Evolutionary conservation across 805 yeast species (phyloP), one percentile per base, ranked within the genome.

Genomic region (Myxozyma vanderwaltii): DNA sequence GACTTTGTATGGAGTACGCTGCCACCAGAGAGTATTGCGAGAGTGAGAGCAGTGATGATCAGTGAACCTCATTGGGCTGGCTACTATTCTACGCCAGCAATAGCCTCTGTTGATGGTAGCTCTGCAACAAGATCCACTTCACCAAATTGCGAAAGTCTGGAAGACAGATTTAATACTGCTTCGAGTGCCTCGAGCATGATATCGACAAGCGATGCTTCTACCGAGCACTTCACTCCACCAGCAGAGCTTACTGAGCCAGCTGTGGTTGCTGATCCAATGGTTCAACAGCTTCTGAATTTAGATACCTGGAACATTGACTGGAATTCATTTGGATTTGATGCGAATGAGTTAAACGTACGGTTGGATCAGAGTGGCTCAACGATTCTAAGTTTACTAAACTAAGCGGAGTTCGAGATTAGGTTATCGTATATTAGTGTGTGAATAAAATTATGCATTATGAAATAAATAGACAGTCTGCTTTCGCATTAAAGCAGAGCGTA

Each of bases 231-330:
- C 13, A 39, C 50, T 21, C 2, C 10, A 12, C 29, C 23, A 15
- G 3, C 43, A 7, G 49, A 43, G 5, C 15, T 45, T 23, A 10
- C 40, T 15, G 50, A 44, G 8, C 35, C 41, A 23, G 23, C 56
- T 17, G 50, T 38, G 39, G 15, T 24, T 17, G 50, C 33, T 13
- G 49, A 44, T 31, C 35, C 29, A 23, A 27, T 46, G 15, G 48
- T 54, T 19, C 31, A 46, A 15, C 58, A 54, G 46, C 51, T 46
- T 4, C 26, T 54, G 27, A 54, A 39, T 15, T 33, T 54, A 13
- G 53, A 54, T 24, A 19, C 53, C 4, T 54, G 58, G 58, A 44
- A 54, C 24, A 40, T 47, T 17, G 53, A 54, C 41, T 54, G 58
- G 58, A 38, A 26, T 29, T 15, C 46, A 6, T 47, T 26, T 10